These are phyloP conservation scores for Boletus rufocinnamomeus DNA, from an alignment of 768 basidiomycete genomes.

Conservation along the genomic window DNA sequence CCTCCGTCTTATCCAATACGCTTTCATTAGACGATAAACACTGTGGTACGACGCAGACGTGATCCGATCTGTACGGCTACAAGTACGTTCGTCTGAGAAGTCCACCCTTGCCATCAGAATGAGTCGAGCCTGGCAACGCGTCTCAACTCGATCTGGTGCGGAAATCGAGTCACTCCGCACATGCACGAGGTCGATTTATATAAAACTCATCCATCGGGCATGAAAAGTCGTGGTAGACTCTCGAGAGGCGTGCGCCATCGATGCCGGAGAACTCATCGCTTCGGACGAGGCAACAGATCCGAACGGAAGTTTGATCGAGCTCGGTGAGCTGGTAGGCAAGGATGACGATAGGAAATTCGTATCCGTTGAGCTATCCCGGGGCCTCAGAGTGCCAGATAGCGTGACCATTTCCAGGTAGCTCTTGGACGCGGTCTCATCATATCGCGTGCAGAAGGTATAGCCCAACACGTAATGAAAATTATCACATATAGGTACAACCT, in stretches of 20 bases:
- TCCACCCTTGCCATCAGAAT: no score
- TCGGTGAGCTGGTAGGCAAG: no score
- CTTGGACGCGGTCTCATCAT: conserved; percentile 67
- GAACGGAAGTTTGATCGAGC: no score
- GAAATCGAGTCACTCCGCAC: no score
- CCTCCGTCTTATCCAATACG: no score
- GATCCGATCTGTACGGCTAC: no score
- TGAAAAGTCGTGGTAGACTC: conserved; percentile 73
- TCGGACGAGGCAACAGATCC: conserved; percentile 41
- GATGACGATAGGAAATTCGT: conserved; percentile 14
- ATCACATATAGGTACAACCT: conserved; percentile 36
- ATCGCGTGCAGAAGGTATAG: conserved; percentile 35
- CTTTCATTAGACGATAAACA: no score
- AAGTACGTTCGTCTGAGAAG: no score
- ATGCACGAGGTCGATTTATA: conserved; percentile 79
- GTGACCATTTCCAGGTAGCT: conserved; percentile 75
- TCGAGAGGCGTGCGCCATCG: conserved; percentile 60
- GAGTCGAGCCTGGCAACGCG: no score
- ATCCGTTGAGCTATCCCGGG: conserved; percentile 16
- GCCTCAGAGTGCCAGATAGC: conserved; percentile 37
- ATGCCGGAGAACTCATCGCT: conserved; percentile 80
- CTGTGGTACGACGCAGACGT: no score
- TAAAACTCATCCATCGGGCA: conserved; percentile 58
- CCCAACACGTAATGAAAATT: conserved; percentile 42
- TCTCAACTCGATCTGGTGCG: no score